Base-by-base conservation (phyloP, 2,329 filamentous ascomycete genomes). In the Teratosphaeria viscida region DNA sequence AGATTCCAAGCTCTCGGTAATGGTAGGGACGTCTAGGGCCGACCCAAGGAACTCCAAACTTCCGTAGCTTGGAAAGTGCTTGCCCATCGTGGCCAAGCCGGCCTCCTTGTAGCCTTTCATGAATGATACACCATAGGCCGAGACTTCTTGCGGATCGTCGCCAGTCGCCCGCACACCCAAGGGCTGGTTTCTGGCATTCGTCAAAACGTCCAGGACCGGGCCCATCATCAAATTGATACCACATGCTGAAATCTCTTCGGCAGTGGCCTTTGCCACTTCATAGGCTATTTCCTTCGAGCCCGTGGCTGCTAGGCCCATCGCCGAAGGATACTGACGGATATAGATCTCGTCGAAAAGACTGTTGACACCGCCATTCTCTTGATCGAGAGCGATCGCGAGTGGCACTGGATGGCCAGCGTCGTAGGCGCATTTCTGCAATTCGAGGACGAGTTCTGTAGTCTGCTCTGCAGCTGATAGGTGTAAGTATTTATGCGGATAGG, bases 311-410 rank as follows among this genome's bases (percentile, higher is more conserved):
- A 96, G 82, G 12, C 92, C 92, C 92, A 99, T 97, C 63, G 92
- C 89, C 70, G 92, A 96, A 8, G 94, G 94, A 67, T 96, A 99
- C 72, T 97, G 94, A 65, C 90, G 91, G 66, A 97, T 92, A 72
- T 92, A 94, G 69, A 94, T 90, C 67, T 96, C 91, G 72, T 97
- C 92, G 70, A 95, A 96, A 2, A 97, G 82, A 75, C 90, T 96
- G 77, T 96, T 97, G 73, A 96, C 92, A 2, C 92, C 92, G 64
- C 94, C 94, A 84, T 99, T 97, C 74, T 99, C 94, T 72, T 99
- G 94, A 71, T 97, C 94, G 43, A 97, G 79, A 47, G 89, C 92
- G 67, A 99, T 96, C 58, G 95, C 80, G 19, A 99, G 78, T 2
- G 94, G 94, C 2, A 92, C 87, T 2, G 89, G 87, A 73, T 97